phyloP scores from a whole-genome alignment of 2,329 filamentous ascomycete genomes.

The Fusarium avenaceum region DNA sequence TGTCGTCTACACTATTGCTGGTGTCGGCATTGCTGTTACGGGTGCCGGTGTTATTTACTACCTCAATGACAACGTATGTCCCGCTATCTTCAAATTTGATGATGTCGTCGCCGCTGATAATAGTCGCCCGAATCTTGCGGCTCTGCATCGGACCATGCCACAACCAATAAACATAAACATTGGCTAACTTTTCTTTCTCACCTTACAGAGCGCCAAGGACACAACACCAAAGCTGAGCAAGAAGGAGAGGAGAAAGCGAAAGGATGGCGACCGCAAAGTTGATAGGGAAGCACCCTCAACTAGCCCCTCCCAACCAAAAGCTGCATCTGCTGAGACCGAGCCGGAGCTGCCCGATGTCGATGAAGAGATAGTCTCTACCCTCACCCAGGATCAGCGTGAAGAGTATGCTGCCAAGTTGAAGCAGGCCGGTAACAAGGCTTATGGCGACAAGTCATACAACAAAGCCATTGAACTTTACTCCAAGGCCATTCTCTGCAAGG shows the following conservation, averaged over 20 bases:
- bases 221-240: constrained; percentile 81
- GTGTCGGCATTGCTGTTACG: constrained; percentile 90
- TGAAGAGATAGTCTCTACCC: constrained; percentile 66
- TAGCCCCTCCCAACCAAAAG: constrained; percentile 60
- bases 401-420: constrained; percentile 93
- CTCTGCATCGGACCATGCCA: constrained; percentile 40
- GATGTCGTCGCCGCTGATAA: constrained; percentile 12
- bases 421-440: constrained; percentile 95
- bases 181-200: constrained; percentile 30
- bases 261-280: constrained; percentile 77
- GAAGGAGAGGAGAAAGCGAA: constrained; percentile 90
- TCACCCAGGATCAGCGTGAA: constrained; percentile 78
- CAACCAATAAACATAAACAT: constrained; percentile 13
- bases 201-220: constrained; percentile 60
- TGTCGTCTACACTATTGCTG: constrained; percentile 94
- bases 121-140: constrained; percentile 15
- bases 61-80: constrained; percentile 70
- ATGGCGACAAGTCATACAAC: constrained; percentile 93
- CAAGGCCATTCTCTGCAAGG: constrained; percentile 95
- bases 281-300: constrained; percentile 57
- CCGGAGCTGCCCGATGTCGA: constrained; percentile 79
- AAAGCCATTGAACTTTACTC: constrained; percentile 95
- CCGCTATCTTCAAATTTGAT: constrained; percentile 5
- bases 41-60: constrained; percentile 96
- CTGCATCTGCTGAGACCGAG: constrained; percentile 67